Evolutionary conservation across 805 yeast genomes (phyloP), one percentile per base, ranked within the genome.

Genomic region (Tetrapisispora fleetii): DNA sequence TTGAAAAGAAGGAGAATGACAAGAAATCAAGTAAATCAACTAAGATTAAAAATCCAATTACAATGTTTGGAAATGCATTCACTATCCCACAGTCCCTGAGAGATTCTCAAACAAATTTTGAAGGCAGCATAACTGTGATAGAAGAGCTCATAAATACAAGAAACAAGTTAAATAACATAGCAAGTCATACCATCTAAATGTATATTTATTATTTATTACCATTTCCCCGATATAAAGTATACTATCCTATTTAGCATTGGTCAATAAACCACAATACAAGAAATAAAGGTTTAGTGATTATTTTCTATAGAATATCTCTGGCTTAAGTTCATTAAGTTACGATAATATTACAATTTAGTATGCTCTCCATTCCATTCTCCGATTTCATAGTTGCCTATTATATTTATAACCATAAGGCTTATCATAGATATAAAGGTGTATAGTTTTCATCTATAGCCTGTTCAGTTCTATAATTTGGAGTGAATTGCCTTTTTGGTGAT

Each of bases 11-110:
- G 5, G 10, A 32, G 14, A 32, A 13, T 22, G 28, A 45, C 36
- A n/a, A 21, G 3, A 21, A 41, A 21, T 19, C 28, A 28, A 5
- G 16, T 6, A 39, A 47, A 8, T 19, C 46, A 42, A 19, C 45
- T 48, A 42, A 36, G 19, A 22, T 36, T 11, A 45, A 43, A n/a
- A 63, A 64, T 39, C 66, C 68, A 9, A 53, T 64, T 8, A 43
- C 43, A 8, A 64, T 64, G 68, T 64, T 64, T 52, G 67, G 65
- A 1, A 64, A 59, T 13, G 59, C 54, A 3, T 50, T 64, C 16
- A 50, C 59, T 4, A 48, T 57, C 4, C 68, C 68, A 14, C 37
- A 48, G 1, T 54, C 61, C 18, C 40, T 64, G 39, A 53, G 65
- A 46, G 58, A 57, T 37, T 55, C 55, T 30, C 67, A 64, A 46